Evolutionary conservation across 2,329 filamentous ascomycete species (phyloP).

Genomic region (Camptophora hylomeconis): DNA sequence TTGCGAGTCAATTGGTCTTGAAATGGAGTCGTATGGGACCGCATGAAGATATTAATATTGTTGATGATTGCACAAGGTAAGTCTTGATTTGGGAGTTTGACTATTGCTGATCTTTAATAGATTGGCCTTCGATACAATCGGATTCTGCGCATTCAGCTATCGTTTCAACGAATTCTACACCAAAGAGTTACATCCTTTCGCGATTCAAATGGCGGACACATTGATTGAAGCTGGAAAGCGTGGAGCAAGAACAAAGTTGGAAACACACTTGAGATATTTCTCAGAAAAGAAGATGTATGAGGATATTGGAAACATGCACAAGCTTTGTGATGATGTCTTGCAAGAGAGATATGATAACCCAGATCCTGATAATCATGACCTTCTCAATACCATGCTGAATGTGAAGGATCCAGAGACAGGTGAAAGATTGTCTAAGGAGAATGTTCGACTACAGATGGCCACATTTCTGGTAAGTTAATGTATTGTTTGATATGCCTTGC

Average conservation of each 20-base stretch:
- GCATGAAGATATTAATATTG: slow-evolving; percentile 40
- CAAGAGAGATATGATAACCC: slow-evolving; percentile 39
- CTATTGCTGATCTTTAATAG: slow-evolving; percentile 50
- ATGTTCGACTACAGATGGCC: slow-evolving; percentile 54
- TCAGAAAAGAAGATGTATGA: slow-evolving; percentile 1
- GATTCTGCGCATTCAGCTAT: slow-evolving; percentile 53
- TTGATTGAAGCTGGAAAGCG: slow-evolving; percentile 41
- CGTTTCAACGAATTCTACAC: slow-evolving; percentile 64
- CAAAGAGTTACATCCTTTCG: slow-evolving; percentile 54
- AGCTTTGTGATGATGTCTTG: slow-evolving; percentile 33
- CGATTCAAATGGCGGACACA: slow-evolving; percentile 51
- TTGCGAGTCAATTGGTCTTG: slow-evolving; percentile 23
- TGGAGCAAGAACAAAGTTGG: slow-evolving; percentile 33
- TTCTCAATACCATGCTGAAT: slow-evolving; percentile 46
- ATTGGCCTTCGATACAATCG: slow-evolving; percentile 56
- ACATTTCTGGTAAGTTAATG: slow-evolving; percentile 52
- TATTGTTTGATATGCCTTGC: slow-evolving; percentile 48
- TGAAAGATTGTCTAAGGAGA: slow-evolving; percentile 40
- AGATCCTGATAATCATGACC: slow-evolving; percentile 41
- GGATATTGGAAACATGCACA: slow-evolving; percentile 4
- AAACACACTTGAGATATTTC: slow-evolving; percentile 29
- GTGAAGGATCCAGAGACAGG: slow-evolving; percentile 49
- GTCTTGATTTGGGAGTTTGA: neutral
- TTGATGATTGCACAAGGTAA: slow-evolving; percentile 48
- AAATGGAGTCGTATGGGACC: slow-evolving; percentile 37